Conservation (phyloP, 2,329 filamentous ascomycete species). For the Dothideomycetidae sp. region DNA sequence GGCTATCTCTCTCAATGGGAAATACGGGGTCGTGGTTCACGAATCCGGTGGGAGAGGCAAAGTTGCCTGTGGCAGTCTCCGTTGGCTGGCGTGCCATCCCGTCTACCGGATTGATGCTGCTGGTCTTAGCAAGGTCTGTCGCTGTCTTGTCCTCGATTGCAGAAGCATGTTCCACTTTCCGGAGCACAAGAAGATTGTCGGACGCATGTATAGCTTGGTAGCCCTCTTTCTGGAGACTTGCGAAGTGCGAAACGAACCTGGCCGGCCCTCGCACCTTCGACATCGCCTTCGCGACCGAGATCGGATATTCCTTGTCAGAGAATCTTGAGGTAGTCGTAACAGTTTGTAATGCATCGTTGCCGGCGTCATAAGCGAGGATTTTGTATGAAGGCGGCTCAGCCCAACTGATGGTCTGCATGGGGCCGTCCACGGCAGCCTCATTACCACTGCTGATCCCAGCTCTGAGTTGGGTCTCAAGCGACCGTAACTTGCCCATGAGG, state of each 20-base stretch:
- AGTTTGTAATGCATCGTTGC: conserved; percentile 41
- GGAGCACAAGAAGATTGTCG: conserved; percentile 51
- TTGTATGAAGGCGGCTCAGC: conserved; percentile 39
- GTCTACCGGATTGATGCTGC: conserved; percentile 42
- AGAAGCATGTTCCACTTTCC: conserved; percentile 32
- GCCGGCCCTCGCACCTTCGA: conserved; percentile 46
- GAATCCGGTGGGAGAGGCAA: conserved; percentile 51
- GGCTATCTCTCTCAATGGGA: conserved; percentile 9
- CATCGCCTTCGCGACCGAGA: conserved; percentile 47
- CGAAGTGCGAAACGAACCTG: conserved; percentile 52
- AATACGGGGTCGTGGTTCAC: conserved; percentile 41
- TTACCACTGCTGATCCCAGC: conserved; percentile 4
- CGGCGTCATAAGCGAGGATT: conserved; percentile 51
- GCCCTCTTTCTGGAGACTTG: conserved; percentile 43
- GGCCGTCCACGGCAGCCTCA: neutral
- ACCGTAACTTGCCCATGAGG: conserved; percentile 2
- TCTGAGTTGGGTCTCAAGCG: conserved; percentile 3
- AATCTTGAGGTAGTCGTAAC: conserved; percentile 45
- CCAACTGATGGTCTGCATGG: conserved; percentile 19
- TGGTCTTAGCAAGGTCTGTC: too few relatives aligned
- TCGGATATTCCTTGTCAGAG: conserved; percentile 33
- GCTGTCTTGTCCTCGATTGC: conserved; percentile 2
- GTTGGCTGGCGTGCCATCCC: conserved; percentile 20
- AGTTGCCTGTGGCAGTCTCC: conserved; percentile 36
- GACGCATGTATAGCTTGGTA: conserved; percentile 53